Percentiles rank a stretch among this genome's conserved stretches.
These are phyloP conservation scores for Artemisia argyi DNA, from an alignment of 129 eudicot genomes.

Conservation along the genomic window DNA sequence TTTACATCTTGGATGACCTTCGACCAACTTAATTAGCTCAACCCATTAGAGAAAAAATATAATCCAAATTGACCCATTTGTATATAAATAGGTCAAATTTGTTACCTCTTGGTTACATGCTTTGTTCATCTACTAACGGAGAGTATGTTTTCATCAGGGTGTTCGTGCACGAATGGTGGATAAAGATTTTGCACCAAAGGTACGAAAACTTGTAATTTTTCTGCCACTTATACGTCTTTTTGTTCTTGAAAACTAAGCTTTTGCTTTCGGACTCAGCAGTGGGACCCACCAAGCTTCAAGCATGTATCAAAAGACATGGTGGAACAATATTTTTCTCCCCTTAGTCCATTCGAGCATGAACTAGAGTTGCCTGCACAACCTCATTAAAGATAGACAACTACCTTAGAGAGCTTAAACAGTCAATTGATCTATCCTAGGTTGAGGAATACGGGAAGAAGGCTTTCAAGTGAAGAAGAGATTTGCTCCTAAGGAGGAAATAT, in stretches of 20 bases:
- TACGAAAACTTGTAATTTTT: constrained; percentile 22
- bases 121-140: background rate
- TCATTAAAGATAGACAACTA: constrained; percentile 24
- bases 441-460: no score
- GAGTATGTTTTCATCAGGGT: constrained; percentile 42
- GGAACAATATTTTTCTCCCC: constrained; percentile 66
- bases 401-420: background rate
- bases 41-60: background rate
- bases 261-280: constrained; percentile 38
- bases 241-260: background rate
- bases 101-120: background rate
- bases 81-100: background rate
- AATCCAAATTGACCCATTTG: background rate
- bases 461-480: no score
- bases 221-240: background rate
- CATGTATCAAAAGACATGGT: constrained; percentile 76
- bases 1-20: background rate
- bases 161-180: constrained; percentile 78
- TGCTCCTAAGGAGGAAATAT: no score
- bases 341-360: constrained; percentile 59
- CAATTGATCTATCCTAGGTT: no score
- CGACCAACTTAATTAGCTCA: background rate
- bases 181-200: constrained; percentile 86
- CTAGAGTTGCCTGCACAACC: constrained; percentile 58
- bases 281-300: constrained; percentile 89